Evolutionary conservation across 2,329 filamentous ascomycete genomes (phyloP), one percentile per base, ranked within the genome.

Genomic region (Alternaria panax): DNA sequence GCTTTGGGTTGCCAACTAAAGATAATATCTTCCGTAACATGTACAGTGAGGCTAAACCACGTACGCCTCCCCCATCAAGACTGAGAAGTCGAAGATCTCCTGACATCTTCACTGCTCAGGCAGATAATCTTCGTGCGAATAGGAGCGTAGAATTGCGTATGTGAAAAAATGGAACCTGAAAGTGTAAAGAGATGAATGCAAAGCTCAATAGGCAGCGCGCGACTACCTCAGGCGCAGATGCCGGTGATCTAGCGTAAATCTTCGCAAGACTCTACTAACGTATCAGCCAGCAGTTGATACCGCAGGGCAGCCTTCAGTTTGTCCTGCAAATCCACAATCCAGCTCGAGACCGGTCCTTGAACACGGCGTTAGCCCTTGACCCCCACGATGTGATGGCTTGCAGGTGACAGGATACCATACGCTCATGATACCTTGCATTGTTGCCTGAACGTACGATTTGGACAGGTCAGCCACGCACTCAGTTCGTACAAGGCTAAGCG

Each of bases 1-100:
- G 61, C 30, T 62, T 62, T 12, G 59, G 54, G 22, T 48, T 60
- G n/a, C 57, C 57, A 27, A 60, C 58, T 18, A 53, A 53, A 8
- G 54, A 53, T 11, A 60, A 36, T 41, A 62, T 42, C 14, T 51
- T 51, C 27, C 45, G 54, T 14, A 62, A 24, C 55, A 62, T 55
- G 2, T 51, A 59, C 12, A 61, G 51, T 12, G 58, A 57, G 2
- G 58, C 50, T 20, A 57, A 38, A 45, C 58, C 54, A 22, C 54
- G 54, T 32, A 60, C 50, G 25, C 58, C 58, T 52, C 58, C 54
- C 27, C 58, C 58, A 9, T 60, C 58, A 14, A 57, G 54, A 32
- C 58, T 57, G 20, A 62, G 47, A 32, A 59, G 55, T 54, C 56
- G 51, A 41, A 55, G 36, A 14, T 50, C 28, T 48, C 25, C 14